These are phyloP conservation scores for Colletotrichum truncatum DNA, from an alignment of 2,329 filamentous ascomycete species.

Conservation along the genomic window DNA sequence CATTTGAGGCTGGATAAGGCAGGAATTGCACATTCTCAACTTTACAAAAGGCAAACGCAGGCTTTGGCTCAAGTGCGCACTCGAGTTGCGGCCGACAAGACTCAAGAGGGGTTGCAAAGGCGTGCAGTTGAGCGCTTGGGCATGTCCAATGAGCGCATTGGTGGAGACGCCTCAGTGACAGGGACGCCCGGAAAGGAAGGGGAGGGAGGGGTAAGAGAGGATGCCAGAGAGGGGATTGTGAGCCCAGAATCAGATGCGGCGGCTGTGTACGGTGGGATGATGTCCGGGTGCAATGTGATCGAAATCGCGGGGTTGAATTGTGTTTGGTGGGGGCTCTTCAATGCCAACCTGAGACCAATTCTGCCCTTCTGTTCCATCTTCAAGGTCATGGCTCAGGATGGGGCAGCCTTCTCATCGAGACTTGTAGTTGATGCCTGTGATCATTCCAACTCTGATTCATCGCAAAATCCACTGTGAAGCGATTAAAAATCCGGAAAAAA, in stretches of 20 bases:
- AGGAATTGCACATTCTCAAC: neutral
- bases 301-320: slow-evolving; percentile 25
- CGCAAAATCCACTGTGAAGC: neutral
- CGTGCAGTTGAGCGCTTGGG: slow-evolving; percentile 15
- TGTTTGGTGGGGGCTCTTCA: neutral
- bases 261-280: slow-evolving; percentile 16
- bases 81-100: neutral
- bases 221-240: neutral
- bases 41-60: neutral
- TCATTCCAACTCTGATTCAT: neutral
- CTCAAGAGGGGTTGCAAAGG: neutral
- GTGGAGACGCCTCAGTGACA: neutral
- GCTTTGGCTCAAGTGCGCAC: neutral
- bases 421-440: neutral
- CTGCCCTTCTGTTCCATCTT: neutral
- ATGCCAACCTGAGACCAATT: neutral
- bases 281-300: slow-evolving; percentile 17
- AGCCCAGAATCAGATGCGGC: slow-evolving; percentile 19
- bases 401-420: slow-evolving; percentile 14
- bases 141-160: slow-evolving; percentile 13
- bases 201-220: neutral
- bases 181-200: neutral
- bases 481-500: neutral
- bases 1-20: neutral
- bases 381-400: neutral